Conservation (phyloP, 495 filamentous ascomycete genomes). For the Beverwykella pulmonaria region DNA sequence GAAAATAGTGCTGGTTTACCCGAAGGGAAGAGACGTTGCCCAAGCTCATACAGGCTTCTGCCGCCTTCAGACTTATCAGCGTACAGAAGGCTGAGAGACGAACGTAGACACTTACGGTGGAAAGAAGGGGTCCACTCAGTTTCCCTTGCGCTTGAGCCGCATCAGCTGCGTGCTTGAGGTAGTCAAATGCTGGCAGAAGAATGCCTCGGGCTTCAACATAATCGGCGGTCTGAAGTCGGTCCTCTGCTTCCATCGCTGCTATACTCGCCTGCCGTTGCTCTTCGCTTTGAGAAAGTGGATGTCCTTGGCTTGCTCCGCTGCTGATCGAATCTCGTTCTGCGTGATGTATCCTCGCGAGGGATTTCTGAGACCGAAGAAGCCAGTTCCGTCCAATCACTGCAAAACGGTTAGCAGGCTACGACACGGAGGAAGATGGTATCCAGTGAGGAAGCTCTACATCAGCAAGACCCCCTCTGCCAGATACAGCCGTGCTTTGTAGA, state of each 20-base stretch:
- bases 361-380: constrained; percentile 54
- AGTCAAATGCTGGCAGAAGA: constrained; percentile 54
- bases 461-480: no score
- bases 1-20: constrained; percentile 51
- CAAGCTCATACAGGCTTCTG: constrained; percentile 57
- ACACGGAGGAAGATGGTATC: no score
- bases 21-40: constrained; percentile 54
- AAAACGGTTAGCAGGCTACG: background rate
- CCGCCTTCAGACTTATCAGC: constrained; percentile 43
- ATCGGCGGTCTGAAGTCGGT: constrained; percentile 47
- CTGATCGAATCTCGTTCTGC: constrained; percentile 48
- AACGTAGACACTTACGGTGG: constrained; percentile 44
- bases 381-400: constrained; percentile 54
- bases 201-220: constrained; percentile 56
- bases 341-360: constrained; percentile 52
- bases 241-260: constrained; percentile 45
- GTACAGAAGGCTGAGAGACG: background rate
- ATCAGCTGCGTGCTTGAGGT: constrained; percentile 51
- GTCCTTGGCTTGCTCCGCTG: constrained; percentile 39
- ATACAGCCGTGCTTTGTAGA: no score
- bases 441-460: no score
- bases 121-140: constrained; percentile 49
- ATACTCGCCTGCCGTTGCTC: constrained; percentile 32
- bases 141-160: constrained; percentile 44
- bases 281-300: constrained; percentile 24